Base-by-base conservation (phyloP, 2,329 filamentous ascomycete genomes). In the Scedosporium dehoogii region DNA sequence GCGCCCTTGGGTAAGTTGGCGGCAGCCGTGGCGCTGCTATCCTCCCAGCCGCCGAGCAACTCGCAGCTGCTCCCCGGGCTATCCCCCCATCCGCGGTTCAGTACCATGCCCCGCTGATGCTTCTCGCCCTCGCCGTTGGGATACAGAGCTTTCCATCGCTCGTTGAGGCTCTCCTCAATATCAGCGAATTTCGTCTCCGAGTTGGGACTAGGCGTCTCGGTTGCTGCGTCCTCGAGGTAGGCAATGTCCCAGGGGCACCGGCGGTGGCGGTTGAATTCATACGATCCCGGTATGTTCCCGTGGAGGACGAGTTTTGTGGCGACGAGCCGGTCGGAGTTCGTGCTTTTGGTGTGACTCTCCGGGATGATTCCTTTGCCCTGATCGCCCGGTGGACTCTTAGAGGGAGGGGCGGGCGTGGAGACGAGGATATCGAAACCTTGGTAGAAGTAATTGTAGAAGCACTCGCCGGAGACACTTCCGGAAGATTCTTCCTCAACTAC, bases 381-480 rank as follows among this genome's bases (percentile, higher is more conserved):
- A 21, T 62, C 59, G 12, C 65, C 66, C 12, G 87, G 88, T 0
- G 89, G 86, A 6, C 79, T 78, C 23, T 83, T 83, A 0, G 88
- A 90, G 3, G 88, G 79, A 4, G 81, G 72, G 0, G 84, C 85
- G 0, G 90, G 88, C 33, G 86, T 85, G 0, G 93, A 96, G n/a
- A 99, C 84, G 4, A 97, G 81, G 9, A 97, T 84, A 73, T 99
- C 94, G 70, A 99, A 96, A 1, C 94, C 94, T 65, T 96, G 87
- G 67, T 93, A 89, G 71, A 97, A 99, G 73, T 99, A 99, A 73
- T 97, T 97, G 75, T 94, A 97, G 72, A 97, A 99, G 66, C 88
- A 92, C 71, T 96, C 91, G 3, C 85, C 83, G 1, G 86, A 84
- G 3, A 86, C 67, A 72, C 80, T 77, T 66, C 79, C 77, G 1